Evolutionary conservation across 2,329 filamentous ascomycete species (phyloP).

Genomic region (Trichothecium sympodiale): DNA sequence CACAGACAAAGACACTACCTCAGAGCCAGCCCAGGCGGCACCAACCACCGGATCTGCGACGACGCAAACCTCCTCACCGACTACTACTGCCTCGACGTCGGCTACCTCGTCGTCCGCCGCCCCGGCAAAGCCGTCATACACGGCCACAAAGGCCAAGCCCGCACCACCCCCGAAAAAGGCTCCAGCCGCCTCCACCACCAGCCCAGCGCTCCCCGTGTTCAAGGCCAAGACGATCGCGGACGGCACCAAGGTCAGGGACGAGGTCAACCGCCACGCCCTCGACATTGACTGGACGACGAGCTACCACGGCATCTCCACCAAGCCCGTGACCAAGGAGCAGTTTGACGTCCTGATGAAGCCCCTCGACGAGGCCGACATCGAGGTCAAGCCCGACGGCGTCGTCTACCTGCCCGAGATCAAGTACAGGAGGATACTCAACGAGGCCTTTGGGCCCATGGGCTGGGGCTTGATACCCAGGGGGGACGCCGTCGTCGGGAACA

Average conservation of each 20-base stretch:
- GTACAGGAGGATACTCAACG: constrained; percentile 82
- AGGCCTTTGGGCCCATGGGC: constrained; percentile 84
- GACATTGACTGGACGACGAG: constrained; percentile 69
- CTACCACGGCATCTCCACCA: constrained; percentile 65
- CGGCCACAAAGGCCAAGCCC: no score
- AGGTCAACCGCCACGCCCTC: constrained; percentile 4
- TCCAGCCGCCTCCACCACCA: constrained; percentile 1
- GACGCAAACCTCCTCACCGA: no score
- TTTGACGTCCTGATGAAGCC: constrained; percentile 57
- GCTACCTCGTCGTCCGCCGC: no score
- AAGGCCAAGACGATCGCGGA: constrained; percentile 9
- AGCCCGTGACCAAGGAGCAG: constrained; percentile 60
- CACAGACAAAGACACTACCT: no score
- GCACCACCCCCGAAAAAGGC: no score
- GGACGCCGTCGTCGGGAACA: constrained; percentile 74
- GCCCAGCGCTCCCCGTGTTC: constrained; percentile 2
- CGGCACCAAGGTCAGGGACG: constrained; percentile 4
- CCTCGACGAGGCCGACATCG: constrained; percentile 64
- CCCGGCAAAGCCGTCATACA: no score
- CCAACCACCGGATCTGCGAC: no score
- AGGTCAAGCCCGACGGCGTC: constrained; percentile 96
- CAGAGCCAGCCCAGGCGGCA: no score
- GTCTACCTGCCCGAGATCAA: constrained; percentile 97
- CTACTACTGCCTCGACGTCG: no score
- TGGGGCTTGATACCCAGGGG: constrained; percentile 89